phyloP scores from a whole-genome alignment of 2,329 filamentous ascomycete species.

The Trichoderma gracile region DNA sequence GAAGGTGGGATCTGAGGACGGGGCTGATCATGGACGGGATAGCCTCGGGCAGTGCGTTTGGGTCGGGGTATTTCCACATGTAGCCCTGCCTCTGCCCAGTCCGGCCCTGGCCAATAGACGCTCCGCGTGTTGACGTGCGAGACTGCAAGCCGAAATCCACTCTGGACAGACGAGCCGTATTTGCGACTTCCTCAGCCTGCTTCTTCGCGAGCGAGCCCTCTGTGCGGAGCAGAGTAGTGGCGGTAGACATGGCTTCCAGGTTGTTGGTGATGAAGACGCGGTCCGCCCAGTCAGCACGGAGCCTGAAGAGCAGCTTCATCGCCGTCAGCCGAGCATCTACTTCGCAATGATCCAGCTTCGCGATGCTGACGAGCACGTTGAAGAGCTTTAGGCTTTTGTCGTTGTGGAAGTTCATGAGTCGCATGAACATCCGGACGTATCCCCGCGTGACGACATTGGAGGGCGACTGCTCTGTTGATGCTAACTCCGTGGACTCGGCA shows the following conservation, averaged over 20 bases:
- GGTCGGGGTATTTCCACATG: conserved; percentile 61
- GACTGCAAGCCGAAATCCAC: conserved; percentile 44
- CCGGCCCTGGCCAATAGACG: conserved; percentile 54
- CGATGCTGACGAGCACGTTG: conserved; percentile 63
- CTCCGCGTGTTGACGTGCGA: conserved; percentile 50
- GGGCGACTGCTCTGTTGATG: conserved; percentile 49
- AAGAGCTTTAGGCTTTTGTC: conserved; percentile 65
- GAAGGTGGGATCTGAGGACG: conserved; percentile 48
- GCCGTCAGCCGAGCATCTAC: conserved; percentile 70
- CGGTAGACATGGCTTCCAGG: conserved; percentile 72
- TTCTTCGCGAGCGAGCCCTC: conserved; percentile 54
- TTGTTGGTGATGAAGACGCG: conserved; percentile 70
- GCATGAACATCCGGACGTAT: conserved; percentile 74
- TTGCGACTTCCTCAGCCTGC: conserved; percentile 53
- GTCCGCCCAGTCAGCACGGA: conserved; percentile 80
- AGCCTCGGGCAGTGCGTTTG: conserved; percentile 53
- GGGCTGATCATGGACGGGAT: conserved; percentile 51
- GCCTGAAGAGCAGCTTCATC: conserved; percentile 76
- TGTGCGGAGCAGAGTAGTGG: conserved; percentile 68
- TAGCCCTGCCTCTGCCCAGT: conserved; percentile 44
- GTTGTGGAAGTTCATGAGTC: conserved; percentile 66
- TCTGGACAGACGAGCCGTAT: conserved; percentile 47
- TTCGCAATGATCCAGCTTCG: conserved; percentile 59
- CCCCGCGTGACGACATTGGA: conserved; percentile 72
- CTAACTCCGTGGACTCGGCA: conserved; percentile 29